Evolutionary conservation across 805 yeast species (phyloP).

Genomic region (Torulaspora indica): DNA sequence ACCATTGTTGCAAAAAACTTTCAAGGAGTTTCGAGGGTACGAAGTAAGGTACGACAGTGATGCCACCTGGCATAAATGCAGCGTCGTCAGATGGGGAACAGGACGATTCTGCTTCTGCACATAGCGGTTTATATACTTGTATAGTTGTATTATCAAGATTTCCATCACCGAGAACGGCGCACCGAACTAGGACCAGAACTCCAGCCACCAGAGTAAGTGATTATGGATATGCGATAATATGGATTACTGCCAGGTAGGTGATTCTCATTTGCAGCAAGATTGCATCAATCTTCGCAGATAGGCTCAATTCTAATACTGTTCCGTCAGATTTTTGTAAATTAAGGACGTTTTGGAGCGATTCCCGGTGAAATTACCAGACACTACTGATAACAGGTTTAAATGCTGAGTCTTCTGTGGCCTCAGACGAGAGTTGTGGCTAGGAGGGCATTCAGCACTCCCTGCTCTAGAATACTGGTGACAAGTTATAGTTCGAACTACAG

Average conservation of each 20-base stretch:
- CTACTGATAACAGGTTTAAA: constrained; percentile 1
- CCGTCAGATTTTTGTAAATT: background rate
- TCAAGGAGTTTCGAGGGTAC: background rate
- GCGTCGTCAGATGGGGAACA: too few relatives aligned
- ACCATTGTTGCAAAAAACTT: too few relatives aligned
- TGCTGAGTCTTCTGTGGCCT: constrained; percentile 13
- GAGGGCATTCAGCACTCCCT: constrained; percentile 1
- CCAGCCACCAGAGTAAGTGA: background rate
- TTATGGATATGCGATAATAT: background rate
- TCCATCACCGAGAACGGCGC: background rate
- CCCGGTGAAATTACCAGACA: background rate
- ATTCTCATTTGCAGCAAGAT: too few relatives aligned
- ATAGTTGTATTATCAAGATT: background rate
- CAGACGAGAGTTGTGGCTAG: constrained; percentile 6
- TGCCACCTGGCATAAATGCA: too few relatives aligned
- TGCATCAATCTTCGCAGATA: too few relatives aligned
- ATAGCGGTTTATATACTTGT: background rate
- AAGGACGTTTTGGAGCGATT: background rate
- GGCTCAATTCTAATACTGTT: background rate
- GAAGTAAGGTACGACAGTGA: too few relatives aligned
- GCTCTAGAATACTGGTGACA: background rate
- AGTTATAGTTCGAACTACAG: constrained; percentile 5
- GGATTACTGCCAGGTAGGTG: too few relatives aligned
- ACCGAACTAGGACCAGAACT: background rate
- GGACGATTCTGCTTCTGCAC: too few relatives aligned